Evolutionary conservation across 495 filamentous ascomycete genomes (phyloP), one percentile per base, ranked within the genome.

Genomic region (Copromyces sp.): DNA sequence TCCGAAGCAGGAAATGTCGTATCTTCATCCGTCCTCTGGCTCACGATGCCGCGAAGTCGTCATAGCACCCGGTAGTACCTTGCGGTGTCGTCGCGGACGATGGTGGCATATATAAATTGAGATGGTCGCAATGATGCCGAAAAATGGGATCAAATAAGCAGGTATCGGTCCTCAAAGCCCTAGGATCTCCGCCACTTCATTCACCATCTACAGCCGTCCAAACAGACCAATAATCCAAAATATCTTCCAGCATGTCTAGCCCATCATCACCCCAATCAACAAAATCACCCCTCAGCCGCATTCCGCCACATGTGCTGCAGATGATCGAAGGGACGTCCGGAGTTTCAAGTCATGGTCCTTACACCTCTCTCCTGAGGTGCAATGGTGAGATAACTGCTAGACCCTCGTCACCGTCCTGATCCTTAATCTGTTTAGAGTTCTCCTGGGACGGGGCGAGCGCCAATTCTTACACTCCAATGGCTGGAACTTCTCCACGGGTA

Each of bases 71-170:
- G 2, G 14, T 9, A 29, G 12, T 9, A 35, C 14, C 29, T 61
- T 32, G 53, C 12, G 24, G 12, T 16, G 24, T 61, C 3, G 0
- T 32, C 5, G 1, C 16, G 29, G 16, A 2, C 20, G 1, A 0
- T 9, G 5, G 11, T 35, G 53, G 53, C n/a, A 24, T 61, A 61
- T 35, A 61, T 61, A 35, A 35, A 29, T 16, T 0, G 12, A 35
- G 0, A 4, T 35, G 3, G 7, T 32, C 5, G 2, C 5, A 0
- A 16, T 35, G 53, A 0, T 61, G 29, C 5, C 14, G 0, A 35
- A 16, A 1, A 4, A 35, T 0, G 2, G 1, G 0, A 35, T 32
- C 29, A 8, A 16, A 3, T 2, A 32, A 32, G 53, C 24, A 35
- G 53, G 16, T 1, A 32, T 61, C 6, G 0, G 3, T 35, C 1